Conservation (phyloP, 73 alveolate genomes). For the Urostyla sp. region DNA sequence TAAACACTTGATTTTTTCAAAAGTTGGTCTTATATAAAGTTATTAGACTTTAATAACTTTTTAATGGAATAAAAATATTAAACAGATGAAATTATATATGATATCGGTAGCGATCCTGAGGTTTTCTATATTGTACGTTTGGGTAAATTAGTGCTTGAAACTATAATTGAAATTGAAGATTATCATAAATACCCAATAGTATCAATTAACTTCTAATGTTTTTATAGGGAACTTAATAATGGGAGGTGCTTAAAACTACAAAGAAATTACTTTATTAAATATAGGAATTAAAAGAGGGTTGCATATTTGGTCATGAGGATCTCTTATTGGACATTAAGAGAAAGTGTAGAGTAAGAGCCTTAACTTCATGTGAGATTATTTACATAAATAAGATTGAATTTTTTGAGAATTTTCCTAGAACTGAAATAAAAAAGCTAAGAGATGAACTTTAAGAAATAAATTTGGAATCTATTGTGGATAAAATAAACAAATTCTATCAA, state of each 20-base stretch:
- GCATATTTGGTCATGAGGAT: slow-evolving; percentile 58
- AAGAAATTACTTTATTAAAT: slow-evolving; percentile 36
- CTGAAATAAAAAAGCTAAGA: slow-evolving; percentile 12
- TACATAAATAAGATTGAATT: slow-evolving; percentile 27
- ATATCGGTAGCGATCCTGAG: slow-evolving; percentile 47
- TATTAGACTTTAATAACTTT: slow-evolving; percentile 12
- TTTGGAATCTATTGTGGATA: slow-evolving; percentile 26
- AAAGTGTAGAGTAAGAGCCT: slow-evolving; percentile 45
- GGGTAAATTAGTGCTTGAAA: slow-evolving; percentile 40
- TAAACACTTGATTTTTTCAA: slow-evolving; percentile 24
- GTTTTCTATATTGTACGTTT: slow-evolving; percentile 38
- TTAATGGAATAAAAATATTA: slow-evolving; percentile 34
- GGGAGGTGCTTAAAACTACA: slow-evolving; percentile 53
- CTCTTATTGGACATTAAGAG: slow-evolving; percentile 32
- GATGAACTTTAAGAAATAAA: slow-evolving; percentile 36
- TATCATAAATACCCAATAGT: slow-evolving; percentile 52
- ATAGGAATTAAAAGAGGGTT: slow-evolving; percentile 22
- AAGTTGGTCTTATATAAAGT: slow-evolving; percentile 36
- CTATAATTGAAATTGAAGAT: slow-evolving; percentile 48
- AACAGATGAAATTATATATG: slow-evolving; percentile 39
- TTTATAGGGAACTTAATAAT: slow-evolving; percentile 36
- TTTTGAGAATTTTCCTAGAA: slow-evolving; percentile 30
- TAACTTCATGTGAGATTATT: slow-evolving; percentile 37
- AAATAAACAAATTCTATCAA: slow-evolving; percentile 6
- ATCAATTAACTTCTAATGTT: background rate